Percentiles rank a stretch among this genome's conserved stretches.
Evolutionary conservation across 169 alveolate genomes (phyloP).

Genomic region (Perkinsus olseni): DNA sequence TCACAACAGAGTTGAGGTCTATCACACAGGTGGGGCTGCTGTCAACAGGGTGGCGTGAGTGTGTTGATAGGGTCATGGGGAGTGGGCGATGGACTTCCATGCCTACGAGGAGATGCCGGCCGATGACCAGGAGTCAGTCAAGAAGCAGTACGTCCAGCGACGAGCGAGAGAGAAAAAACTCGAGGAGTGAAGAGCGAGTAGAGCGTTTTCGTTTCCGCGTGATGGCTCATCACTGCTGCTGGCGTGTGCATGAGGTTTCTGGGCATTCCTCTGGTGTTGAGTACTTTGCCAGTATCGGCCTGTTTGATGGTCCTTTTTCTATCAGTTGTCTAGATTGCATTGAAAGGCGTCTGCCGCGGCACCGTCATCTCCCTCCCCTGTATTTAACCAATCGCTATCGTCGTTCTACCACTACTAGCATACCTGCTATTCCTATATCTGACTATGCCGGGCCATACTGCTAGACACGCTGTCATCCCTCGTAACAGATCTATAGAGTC

Average conservation of each 20-base stretch:
- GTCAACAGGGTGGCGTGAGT: not conserved
- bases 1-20: slow-evolving; percentile 82
- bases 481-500: not conserved
- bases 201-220: not conserved
- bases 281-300: not conserved
- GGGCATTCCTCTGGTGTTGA: not conserved
- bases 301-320: not conserved
- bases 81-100: slow-evolving; percentile 81
- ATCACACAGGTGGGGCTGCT: slow-evolving; percentile 47
- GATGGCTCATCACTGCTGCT: no score
- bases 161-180: not conserved
- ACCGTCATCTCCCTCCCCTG: not conserved
- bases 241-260: not conserved
- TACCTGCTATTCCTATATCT: not conserved
- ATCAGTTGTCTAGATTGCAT: not conserved
- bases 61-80: slow-evolving; percentile 73
- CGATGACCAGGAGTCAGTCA: slow-evolving; percentile 45
- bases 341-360: not conserved
- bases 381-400: not conserved
- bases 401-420: not conserved
- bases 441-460: not conserved
- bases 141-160: not conserved
- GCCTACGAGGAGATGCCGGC: slow-evolving; percentile 55
- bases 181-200: not conserved
- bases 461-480: not conserved